phyloP scores from a whole-genome alignment of 2,329 filamentous ascomycete species.

The Graphium sp. region DNA sequence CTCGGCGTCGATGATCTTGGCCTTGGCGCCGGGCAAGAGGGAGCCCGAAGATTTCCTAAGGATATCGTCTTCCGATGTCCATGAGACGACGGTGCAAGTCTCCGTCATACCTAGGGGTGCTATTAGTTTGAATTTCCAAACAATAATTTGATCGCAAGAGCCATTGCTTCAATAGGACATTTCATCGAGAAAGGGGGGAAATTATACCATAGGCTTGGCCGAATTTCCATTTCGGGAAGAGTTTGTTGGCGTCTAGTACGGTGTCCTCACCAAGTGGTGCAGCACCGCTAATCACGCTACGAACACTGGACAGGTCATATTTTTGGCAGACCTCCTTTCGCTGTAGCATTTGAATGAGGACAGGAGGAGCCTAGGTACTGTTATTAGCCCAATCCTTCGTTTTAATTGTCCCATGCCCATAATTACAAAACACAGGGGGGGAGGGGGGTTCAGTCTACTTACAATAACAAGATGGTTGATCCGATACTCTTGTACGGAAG shows the following conservation, averaged over 20 bases:
- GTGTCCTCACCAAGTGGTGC: slow-evolving; percentile 59
- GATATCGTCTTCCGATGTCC: slow-evolving; percentile 39
- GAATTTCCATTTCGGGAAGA: slow-evolving; percentile 48
- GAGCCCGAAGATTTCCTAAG: slow-evolving; percentile 53
- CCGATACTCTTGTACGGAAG: slow-evolving; percentile 49
- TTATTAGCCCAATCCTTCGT: too few relatives aligned
- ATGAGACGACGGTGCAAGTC: slow-evolving; percentile 49
- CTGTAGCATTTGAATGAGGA: slow-evolving; percentile 58
- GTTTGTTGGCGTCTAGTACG: slow-evolving; percentile 38
- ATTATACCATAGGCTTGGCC: slow-evolving; percentile 55
- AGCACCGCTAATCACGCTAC: slow-evolving; percentile 51
- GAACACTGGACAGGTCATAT: slow-evolving; percentile 54
- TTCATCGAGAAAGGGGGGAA: slow-evolving; percentile 5
- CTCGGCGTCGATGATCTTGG: slow-evolving; percentile 47
- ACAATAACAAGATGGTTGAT: slow-evolving; percentile 53
- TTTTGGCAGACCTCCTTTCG: slow-evolving; percentile 39
- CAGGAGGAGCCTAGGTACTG: slow-evolving; percentile 47
- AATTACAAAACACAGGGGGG: too few relatives aligned
- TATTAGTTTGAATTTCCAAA: not conserved
- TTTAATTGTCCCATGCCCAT: too few relatives aligned
- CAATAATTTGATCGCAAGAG: not conserved
- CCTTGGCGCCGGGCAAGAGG: slow-evolving; percentile 44
- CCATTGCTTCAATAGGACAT: not conserved
- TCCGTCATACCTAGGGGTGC: slow-evolving; percentile 59
- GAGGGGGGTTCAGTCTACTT: slow-evolving; percentile 12